Base-by-base conservation (phyloP, 2,329 filamentous ascomycete species). In the Aureobasidium sp. region DNA sequence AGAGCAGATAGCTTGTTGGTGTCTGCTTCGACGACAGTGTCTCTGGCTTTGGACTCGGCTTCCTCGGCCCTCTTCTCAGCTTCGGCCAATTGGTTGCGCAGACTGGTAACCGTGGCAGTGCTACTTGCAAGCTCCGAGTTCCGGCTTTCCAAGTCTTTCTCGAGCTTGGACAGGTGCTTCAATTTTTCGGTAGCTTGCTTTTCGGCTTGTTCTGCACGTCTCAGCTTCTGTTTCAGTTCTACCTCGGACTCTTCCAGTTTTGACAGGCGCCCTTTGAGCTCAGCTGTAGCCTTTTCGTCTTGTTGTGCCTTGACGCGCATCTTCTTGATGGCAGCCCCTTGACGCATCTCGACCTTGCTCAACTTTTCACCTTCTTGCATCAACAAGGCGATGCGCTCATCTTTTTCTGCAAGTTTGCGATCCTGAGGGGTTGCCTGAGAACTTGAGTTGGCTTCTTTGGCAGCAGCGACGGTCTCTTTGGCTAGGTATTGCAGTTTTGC, bases 321-420 rank as follows among this genome's bases (percentile, higher is more conserved):
- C 63, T 88, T 90, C 68, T 93, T 95, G 62, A 97, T 87, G 3
- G 85, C 84, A 5, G 81, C 81, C 56, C 91, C 78, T 58, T 94
- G 84, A 63, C 90, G 89, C 68, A 96, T 80, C 66, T 98, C 93
- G 0, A 81, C 86, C 61, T 85, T 87, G 1, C 89, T 90, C 7
- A 97, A 76, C 60, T 86, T 90, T 62, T 93, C 87, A 0, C 94
- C 93, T 71, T 98, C 93, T 61, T 95, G 85, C 76, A 98, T 86
- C 11, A 98, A 74, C 41, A 90, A 73, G 2, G 90, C 88, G 62
- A 97, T 94, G 66, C 88, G 88, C 61, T 91, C 84, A 62, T 97
- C 90, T 64, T 90, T 95, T 63, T 95, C 90, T 1, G 88, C 86
- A 12, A 97, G 68, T 64, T 87, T 90, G 66, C 85, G 88, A 59